Base-by-base conservation (phyloP, 1,284 basidiomycete species). In the Stygiomarasmius scandens region DNA sequence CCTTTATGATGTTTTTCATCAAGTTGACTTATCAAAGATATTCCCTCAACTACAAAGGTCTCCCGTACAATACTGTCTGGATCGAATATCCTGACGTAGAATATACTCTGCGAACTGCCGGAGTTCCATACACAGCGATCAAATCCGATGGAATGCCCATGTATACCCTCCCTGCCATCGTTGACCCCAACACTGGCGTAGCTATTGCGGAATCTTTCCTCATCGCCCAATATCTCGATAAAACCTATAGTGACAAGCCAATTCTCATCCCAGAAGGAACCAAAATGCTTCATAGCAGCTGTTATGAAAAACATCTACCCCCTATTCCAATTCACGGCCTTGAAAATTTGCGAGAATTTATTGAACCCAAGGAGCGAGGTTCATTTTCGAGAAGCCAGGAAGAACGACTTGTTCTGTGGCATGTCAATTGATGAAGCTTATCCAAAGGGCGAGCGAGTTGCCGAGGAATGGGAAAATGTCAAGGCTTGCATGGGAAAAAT, bases 161-260 rank as follows among this genome's bases (percentile, higher is more conserved):
- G 36, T 65, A 64, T 54, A 58, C 52, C 10, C 57, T 67, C 46
- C 68, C 70, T 32, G 56, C 63, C 52, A 67, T 67, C 51, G 58
- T 64, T 50, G 69, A 71, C 47, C 65, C 65, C 11, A 55, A 56
- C 11, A 78, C 75, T 2, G 71, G 72, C 1, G 60, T 59, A 0
- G 61, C 65, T 47, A 55, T 81, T 29, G 64, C 74, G 9, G 78
- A 82, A 52, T 80, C 79, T 0, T 24, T 65, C n/a, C 54, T 49
- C 19, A 83, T 83, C 54, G 77, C 76, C 1, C 64, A 72, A 38
- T 81, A 81, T 54, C 73, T 82, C 55, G 80, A 82, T 57, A 60
- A 64, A 43, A 71, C 71, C 14, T 83, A 81, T 63, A 77, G 79
- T 1, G 67, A 73, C 44, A 70, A 72, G 0, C 67, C 65, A 8